Percentiles rank a stretch among this genome's conserved stretches.
Evolutionary conservation across 208 protist genomes (phyloP).

Genomic region (Perkinsela sp.): DNA sequence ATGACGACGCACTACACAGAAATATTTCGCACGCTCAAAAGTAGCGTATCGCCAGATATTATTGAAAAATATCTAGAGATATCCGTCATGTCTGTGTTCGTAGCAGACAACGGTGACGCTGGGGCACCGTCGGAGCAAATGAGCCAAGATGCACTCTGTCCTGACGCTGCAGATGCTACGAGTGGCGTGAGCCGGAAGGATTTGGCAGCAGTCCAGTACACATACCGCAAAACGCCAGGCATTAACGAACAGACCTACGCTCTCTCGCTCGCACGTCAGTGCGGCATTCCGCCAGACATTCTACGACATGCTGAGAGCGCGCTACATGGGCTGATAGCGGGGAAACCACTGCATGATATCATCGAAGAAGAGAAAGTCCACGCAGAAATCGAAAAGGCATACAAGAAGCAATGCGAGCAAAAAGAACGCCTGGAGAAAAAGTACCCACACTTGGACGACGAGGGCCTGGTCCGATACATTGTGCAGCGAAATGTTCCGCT

Average conservation of each 20-base stretch:
- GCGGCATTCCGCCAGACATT: not conserved
- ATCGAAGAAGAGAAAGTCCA: not conserved
- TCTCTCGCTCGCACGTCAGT: not conserved
- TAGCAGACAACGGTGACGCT: not conserved
- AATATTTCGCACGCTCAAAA: conserved; percentile 2
- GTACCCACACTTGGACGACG: not conserved
- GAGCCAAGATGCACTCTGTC: not conserved
- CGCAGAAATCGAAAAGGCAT: not conserved
- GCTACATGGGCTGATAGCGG: not conserved
- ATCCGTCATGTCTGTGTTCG: not conserved
- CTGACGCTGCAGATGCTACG: no score
- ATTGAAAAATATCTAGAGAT: not conserved
- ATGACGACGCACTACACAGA: conserved; percentile 38
- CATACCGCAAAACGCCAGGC: not conserved
- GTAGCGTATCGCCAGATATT: not conserved
- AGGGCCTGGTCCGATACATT: not conserved
- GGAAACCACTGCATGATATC: not conserved
- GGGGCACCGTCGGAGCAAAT: not conserved
- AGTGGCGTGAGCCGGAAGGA: not conserved
- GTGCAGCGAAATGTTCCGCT: not conserved
- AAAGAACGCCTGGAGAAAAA: not conserved
- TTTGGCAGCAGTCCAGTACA: not conserved
- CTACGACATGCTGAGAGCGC: not conserved
- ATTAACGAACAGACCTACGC: not conserved
- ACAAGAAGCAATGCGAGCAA: not conserved